These are phyloP conservation scores for Harringtonia aguacate DNA, from an alignment of 2,329 filamentous ascomycete species.

Conservation along the genomic window DNA sequence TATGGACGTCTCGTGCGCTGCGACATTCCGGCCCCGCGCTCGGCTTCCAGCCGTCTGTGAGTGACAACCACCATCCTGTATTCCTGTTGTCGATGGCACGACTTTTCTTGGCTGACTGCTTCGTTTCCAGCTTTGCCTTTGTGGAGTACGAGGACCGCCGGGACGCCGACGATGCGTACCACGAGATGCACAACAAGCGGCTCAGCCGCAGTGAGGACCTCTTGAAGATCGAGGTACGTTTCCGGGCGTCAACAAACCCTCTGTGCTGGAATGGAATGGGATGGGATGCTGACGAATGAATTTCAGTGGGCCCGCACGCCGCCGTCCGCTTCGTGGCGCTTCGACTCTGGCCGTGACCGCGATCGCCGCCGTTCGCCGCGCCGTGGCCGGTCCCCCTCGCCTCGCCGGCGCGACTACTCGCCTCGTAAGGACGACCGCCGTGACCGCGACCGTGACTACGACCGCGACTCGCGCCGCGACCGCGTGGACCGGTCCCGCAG, in stretches of 20 bases:
- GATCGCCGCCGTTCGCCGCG: conserved; percentile 56
- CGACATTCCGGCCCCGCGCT: conserved; percentile 93
- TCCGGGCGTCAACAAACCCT: too few species aligned
- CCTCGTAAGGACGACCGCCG: conserved; percentile 83
- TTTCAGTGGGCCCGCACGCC: conserved; percentile 95
- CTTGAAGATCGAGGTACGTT: conserved; percentile 86
- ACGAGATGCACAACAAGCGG: conserved; percentile 99
- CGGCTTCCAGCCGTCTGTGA: conserved; percentile 89
- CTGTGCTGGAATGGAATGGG: neutral
- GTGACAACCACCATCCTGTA: conserved; percentile 26
- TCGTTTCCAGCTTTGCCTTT: conserved; percentile 87
- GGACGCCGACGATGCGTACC: conserved; percentile 96
- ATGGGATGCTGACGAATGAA: neutral
- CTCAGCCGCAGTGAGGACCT: conserved; percentile 81
- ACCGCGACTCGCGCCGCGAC: conserved; percentile 59
- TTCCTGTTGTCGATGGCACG: neutral
- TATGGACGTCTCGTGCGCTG: conserved; percentile 97
- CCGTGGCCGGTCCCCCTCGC: conserved; percentile 61
- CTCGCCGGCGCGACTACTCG: conserved; percentile 73
- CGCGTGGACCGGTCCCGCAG: conserved; percentile 64
- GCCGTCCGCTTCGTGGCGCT: conserved; percentile 95
- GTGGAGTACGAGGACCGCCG: conserved; percentile 98
- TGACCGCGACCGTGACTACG: conserved; percentile 64
- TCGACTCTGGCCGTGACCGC: conserved; percentile 80
- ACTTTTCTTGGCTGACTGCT: too few species aligned